A percentile compares a stretch with the other conserved stretches of the same genome.
Conservation (phyloP, 164 flowering plant species). For the Macadamia integrifolia region DNA sequence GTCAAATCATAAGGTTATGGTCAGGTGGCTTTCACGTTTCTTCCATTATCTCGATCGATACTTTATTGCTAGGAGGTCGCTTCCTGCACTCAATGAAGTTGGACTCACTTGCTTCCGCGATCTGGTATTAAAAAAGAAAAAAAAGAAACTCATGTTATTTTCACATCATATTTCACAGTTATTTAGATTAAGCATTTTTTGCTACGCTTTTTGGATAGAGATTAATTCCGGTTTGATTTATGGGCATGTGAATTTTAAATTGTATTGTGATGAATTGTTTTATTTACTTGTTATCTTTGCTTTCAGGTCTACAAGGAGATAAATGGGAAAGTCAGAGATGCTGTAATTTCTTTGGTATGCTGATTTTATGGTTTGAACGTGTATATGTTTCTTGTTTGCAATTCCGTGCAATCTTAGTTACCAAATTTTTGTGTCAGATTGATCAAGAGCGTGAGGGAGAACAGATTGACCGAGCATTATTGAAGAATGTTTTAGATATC, state of each 20-base stretch:
- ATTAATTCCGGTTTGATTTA: not conserved
- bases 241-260: not conserved
- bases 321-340: slow-evolving; percentile 67
- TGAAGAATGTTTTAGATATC: slow-evolving; percentile 73
- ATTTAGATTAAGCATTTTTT: not conserved
- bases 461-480: slow-evolving; percentile 72
- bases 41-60: slow-evolving; percentile 70
- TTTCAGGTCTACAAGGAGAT: slow-evolving; percentile 61
- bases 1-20: slow-evolving; percentile 78
- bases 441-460: slow-evolving; percentile 28
- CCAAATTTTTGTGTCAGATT: not conserved
- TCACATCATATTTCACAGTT: not conserved
- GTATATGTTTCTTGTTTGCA: not conserved
- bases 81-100: slow-evolving; percentile 67
- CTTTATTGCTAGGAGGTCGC: slow-evolving; percentile 65
- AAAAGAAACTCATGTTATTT: not conserved
- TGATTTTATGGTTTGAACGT: not conserved
- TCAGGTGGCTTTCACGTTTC: slow-evolving; percentile 82
- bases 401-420: not conserved
- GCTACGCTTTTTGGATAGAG: not conserved
- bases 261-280: not conserved
- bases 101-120: slow-evolving; percentile 73
- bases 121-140: slow-evolving; percentile 34
- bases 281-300: not conserved
- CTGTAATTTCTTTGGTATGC: slow-evolving; percentile 32